Conservation (phyloP, 1,139 yeast genomes). For the Nakaseomyces uthaithaninus region DNA sequence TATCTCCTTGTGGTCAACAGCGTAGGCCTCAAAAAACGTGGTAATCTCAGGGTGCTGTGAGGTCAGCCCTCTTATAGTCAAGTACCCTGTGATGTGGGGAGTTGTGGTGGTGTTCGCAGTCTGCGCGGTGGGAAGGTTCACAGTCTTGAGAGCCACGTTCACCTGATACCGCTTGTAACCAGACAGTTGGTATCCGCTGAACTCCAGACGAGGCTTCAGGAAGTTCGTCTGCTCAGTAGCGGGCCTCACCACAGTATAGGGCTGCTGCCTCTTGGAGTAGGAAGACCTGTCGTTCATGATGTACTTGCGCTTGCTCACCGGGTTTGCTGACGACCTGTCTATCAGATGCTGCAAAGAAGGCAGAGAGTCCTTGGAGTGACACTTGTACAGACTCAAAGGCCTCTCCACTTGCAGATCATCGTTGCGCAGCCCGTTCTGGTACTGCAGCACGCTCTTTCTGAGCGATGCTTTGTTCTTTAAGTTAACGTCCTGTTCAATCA, state of each 20-base stretch:
- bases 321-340: slow-evolving; percentile 8
- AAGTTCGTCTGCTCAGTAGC: slow-evolving; percentile 15
- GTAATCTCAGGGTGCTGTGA: slow-evolving; percentile 68
- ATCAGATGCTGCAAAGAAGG: slow-evolving; percentile 16
- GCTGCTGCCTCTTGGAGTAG: background rate
- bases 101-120: slow-evolving; percentile 11
- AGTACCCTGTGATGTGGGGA: slow-evolving; percentile 58
- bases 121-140: slow-evolving; percentile 19
- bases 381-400: slow-evolving; percentile 8
- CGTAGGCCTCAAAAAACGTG: slow-evolving; percentile 83
- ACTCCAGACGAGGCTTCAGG: slow-evolving; percentile 24
- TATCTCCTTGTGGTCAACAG: slow-evolving; percentile 50
- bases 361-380: slow-evolving; percentile 20
- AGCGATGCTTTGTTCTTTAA: slow-evolving; percentile 1
- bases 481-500: slow-evolving; percentile 6
- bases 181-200: slow-evolving; percentile 30
- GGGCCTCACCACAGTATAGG: background rate
- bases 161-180: slow-evolving; percentile 32
- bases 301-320: slow-evolving; percentile 10
- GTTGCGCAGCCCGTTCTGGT: background rate
- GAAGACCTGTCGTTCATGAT: slow-evolving; percentile 10
- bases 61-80: slow-evolving; percentile 75
- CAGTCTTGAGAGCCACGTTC: slow-evolving; percentile 25
- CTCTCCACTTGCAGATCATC: slow-evolving; percentile 1
- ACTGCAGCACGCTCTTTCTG: slow-evolving; percentile 1